Conservation (phyloP, 2,329 filamentous ascomycete genomes). For the Nemania sp. region DNA sequence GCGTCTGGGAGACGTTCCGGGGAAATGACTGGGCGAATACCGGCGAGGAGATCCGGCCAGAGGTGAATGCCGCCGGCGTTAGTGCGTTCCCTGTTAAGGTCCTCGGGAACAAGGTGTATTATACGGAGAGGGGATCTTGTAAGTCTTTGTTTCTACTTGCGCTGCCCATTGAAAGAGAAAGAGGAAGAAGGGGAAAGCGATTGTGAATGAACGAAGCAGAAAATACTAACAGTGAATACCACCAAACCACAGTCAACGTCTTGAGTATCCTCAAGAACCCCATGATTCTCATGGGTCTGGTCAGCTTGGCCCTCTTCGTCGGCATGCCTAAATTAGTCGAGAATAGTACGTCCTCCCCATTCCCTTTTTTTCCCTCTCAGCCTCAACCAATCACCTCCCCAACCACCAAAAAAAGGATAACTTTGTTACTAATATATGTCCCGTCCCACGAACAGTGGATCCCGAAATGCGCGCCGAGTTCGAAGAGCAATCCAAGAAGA, state of each 20-base stretch:
- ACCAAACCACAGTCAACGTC: conserved; percentile 65
- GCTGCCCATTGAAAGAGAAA: no score
- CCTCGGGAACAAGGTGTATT: conserved; percentile 71
- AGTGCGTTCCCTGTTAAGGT: conserved; percentile 63
- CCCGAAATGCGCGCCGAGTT: conserved; percentile 94
- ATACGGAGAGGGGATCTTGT: conserved; percentile 76
- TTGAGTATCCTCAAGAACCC: conserved; percentile 86
- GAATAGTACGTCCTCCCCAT: conserved; percentile 70
- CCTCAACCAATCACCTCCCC: not conserved
- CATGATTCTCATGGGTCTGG: conserved; percentile 91
- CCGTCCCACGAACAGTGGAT: conserved; percentile 69
- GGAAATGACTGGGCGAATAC: conserved; percentile 90
- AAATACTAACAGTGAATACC: no score
- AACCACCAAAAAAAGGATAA: no score
- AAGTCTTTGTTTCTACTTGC: no score
- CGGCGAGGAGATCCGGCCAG: conserved; percentile 62
- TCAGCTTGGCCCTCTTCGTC: conserved; percentile 81
- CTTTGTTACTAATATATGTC: no score
- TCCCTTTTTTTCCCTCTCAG: not conserved
- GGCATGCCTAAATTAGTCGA: conserved; percentile 96
- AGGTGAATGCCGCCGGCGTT: conserved; percentile 28
- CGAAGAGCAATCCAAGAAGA: conserved; percentile 82
- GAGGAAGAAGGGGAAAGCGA: no score
- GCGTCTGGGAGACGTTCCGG: conserved; percentile 81
- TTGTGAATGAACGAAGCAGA: no score